phyloP scores from a whole-genome alignment of 2,329 filamentous ascomycete genomes.

The Hypoxylon sp. region DNA sequence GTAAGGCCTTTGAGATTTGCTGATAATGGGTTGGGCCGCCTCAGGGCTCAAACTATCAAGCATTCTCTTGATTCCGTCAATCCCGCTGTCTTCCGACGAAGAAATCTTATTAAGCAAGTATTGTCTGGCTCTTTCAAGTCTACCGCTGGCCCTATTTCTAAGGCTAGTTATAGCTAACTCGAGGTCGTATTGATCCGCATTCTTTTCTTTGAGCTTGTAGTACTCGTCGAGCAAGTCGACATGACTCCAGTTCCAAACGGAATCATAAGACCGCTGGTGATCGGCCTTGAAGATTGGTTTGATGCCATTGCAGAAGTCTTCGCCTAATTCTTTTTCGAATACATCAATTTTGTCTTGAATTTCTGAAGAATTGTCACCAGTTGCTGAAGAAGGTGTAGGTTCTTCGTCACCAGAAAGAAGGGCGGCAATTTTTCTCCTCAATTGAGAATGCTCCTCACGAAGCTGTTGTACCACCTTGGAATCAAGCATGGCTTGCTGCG shows the following conservation, averaged over 20 bases:
- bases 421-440: constrained; percentile 39
- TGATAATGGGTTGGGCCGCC: background rate
- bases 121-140: constrained; percentile 36
- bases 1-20: background rate
- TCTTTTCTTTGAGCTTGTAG: constrained; percentile 27
- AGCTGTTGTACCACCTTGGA: constrained; percentile 44
- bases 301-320: constrained; percentile 45
- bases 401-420: constrained; percentile 39
- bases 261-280: constrained; percentile 43
- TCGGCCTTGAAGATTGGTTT: constrained; percentile 42
- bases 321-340: constrained; percentile 41
- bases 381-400: background rate
- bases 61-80: constrained; percentile 22
- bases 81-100: constrained; percentile 1
- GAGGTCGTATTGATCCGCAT: constrained; percentile 19
- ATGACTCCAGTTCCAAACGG: constrained; percentile 45
- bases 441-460: constrained; percentile 36
- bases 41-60: constrained; percentile 22
- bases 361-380: constrained; percentile 23
- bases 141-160: constrained; percentile 26
- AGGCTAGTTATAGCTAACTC: constrained; percentile 26
- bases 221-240: constrained; percentile 42
- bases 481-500: constrained; percentile 40
- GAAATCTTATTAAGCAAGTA: constrained; percentile 34
- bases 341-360: constrained; percentile 41